Evolutionary conservation across 768 basidiomycete species (phyloP).

Genomic region (Auricularia heimuer): DNA sequence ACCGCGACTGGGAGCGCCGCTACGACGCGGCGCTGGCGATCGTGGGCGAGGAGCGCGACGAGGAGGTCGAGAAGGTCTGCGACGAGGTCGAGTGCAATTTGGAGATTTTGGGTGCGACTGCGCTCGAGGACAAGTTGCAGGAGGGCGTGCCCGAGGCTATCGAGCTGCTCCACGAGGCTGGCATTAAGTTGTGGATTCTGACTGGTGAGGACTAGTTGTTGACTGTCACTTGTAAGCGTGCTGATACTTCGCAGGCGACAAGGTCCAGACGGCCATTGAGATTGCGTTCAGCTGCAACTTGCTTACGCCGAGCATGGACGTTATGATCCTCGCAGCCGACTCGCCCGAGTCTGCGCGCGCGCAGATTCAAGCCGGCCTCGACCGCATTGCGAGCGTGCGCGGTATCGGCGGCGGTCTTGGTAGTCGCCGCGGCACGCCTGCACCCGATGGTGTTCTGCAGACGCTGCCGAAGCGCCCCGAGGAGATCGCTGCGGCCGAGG

Average conservation of each 20-base stretch:
- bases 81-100: slow-evolving; percentile 76
- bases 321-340: slow-evolving; percentile 93
- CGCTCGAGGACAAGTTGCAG: slow-evolving; percentile 94
- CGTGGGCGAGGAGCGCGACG: slow-evolving; percentile 64
- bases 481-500: slow-evolving; percentile 9
- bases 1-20: slow-evolving; percentile 61
- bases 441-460: slow-evolving; percentile 24
- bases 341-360: slow-evolving; percentile 60
- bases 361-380: slow-evolving; percentile 86
- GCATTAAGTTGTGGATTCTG: slow-evolving; percentile 97
- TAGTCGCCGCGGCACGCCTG: slow-evolving; percentile 40
- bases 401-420: slow-evolving; percentile 35
- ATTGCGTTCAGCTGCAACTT: slow-evolving; percentile 96
- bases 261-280: slow-evolving; percentile 96
- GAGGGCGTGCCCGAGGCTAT: slow-evolving; percentile 96
- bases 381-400: slow-evolving; percentile 83
- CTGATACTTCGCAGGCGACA: slow-evolving; percentile 54
- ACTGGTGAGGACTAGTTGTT: slow-evolving; percentile 47
- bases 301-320: slow-evolving; percentile 86
- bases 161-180: slow-evolving; percentile 79
- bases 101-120: slow-evolving; percentile 85
- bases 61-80: slow-evolving; percentile 83
- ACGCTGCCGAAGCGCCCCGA: not conserved
- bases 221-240: not conserved
- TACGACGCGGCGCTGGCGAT: slow-evolving; percentile 79